Conservation (phyloP, 177 flowering plant genomes). For the Vitis hybrid region DNA sequence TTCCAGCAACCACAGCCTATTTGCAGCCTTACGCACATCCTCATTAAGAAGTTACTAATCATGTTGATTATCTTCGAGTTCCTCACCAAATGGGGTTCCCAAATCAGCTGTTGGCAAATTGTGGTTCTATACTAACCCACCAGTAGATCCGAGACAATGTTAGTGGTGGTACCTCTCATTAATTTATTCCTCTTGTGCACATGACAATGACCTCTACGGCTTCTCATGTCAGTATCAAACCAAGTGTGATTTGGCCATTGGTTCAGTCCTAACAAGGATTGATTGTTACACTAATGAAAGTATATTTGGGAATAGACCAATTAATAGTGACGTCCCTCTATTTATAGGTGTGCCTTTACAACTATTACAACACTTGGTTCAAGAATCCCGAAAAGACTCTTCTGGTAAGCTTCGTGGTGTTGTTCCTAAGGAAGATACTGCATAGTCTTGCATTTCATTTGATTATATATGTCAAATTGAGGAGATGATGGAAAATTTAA, state of each 20-base stretch:
- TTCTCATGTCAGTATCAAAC: slow-evolving; percentile 37
- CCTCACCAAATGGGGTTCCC: slow-evolving; percentile 47
- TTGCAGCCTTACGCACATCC: slow-evolving; percentile 46
- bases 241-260: slow-evolving; percentile 39
- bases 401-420: slow-evolving; percentile 14
- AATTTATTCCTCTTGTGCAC: slow-evolving; percentile 45
- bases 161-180: slow-evolving; percentile 34
- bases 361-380: slow-evolving; percentile 28
- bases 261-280: slow-evolving; percentile 43
- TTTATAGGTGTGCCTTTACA: slow-evolving; percentile 27
- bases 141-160: slow-evolving; percentile 38
- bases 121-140: slow-evolving; percentile 37
- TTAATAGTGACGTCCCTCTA: slow-evolving; percentile 26
- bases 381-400: slow-evolving; percentile 25
- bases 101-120: slow-evolving; percentile 37
- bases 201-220: slow-evolving; percentile 44
- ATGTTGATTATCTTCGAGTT: slow-evolving; percentile 35
- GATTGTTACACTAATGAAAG: slow-evolving; percentile 41
- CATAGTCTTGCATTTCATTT: slow-evolving; percentile 13
- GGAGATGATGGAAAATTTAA: slow-evolving; percentile 39
- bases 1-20: slow-evolving; percentile 28
- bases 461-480: slow-evolving; percentile 44
- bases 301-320: slow-evolving; percentile 28
- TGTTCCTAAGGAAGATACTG: slow-evolving; percentile 18
- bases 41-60: slow-evolving; percentile 40